A percentile compares a stretch with the other conserved stretches of the same genome.
Conservation (phyloP, 768 basidiomycete species). For the Sutorius australiensis region DNA sequence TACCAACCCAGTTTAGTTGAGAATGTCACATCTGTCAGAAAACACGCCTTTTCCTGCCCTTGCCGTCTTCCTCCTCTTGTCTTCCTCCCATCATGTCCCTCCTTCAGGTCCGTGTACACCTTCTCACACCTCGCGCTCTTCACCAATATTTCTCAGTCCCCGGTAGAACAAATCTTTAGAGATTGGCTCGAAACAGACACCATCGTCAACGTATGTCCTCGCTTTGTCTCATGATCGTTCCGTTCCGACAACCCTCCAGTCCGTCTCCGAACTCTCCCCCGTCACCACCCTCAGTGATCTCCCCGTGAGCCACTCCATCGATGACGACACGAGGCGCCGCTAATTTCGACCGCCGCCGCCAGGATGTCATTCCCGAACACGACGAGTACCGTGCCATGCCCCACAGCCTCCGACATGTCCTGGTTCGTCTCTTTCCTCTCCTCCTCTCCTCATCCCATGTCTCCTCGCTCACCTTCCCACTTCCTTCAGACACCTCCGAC, state of each 20-base stretch:
- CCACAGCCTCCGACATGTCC: constrained; percentile 25
- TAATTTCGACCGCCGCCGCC: constrained; percentile 19
- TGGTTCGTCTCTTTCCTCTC: constrained; percentile 20
- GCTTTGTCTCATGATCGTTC: neutral
- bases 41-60: constrained; percentile 32
- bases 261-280: constrained; percentile 21
- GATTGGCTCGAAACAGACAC: constrained; percentile 20
- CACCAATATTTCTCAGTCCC: neutral
- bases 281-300: constrained; percentile 23
- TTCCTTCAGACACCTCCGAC: constrained; percentile 23
- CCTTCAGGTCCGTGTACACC: neutral
- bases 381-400: constrained; percentile 30
- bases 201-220: constrained; percentile 25
- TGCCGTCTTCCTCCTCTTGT: constrained; percentile 2
- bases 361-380: constrained; percentile 30
- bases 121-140: neutral
- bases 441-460: neutral
- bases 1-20: constrained; percentile 37
- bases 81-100: neutral
- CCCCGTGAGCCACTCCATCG: constrained; percentile 23
- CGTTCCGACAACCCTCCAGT: constrained; percentile 11
- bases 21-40: constrained; percentile 21
- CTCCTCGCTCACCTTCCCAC: constrained; percentile 1
- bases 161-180: constrained; percentile 12
- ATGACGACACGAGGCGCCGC: constrained; percentile 17